A percentile compares a stretch with the other conserved stretches of the same genome.
Conservation (phyloP, 208 protist genomes). For the Acanthamoeba culbertsoni region DNA sequence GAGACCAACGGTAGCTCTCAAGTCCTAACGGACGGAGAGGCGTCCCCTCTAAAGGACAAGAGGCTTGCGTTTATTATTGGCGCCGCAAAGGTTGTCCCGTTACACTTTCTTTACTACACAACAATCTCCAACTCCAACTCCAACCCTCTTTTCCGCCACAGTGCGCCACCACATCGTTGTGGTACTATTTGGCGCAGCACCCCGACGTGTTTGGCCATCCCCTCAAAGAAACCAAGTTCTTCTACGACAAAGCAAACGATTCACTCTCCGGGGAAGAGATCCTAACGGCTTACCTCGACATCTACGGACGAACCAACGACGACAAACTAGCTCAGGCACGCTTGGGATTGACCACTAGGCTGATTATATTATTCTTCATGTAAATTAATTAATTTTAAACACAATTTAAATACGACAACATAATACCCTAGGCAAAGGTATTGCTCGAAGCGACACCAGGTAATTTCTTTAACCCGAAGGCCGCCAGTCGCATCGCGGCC, state of each 20-base stretch:
- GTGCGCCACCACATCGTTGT: conserved; percentile 28
- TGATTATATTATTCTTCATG: no score
- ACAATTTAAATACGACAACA: background rate
- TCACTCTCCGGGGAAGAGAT: background rate
- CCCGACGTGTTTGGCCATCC: conserved; percentile 20
- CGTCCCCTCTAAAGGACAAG: background rate
- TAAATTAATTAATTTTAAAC: no score
- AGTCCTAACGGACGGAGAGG: background rate
- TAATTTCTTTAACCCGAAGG: conserved; percentile 53
- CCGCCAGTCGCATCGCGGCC: background rate
- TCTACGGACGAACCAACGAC: conserved; percentile 13
- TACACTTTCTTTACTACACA: no score
- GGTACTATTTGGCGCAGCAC: conserved; percentile 35
- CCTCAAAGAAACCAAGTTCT: conserved; percentile 51
- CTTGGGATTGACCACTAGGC: no score
- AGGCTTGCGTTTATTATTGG: background rate
- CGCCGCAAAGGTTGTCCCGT: background rate
- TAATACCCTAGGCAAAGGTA: background rate
- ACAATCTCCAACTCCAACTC: no score
- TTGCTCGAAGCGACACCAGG: conserved; percentile 15
- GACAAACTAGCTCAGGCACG: background rate
- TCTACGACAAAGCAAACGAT: background rate
- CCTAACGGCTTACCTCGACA: background rate
- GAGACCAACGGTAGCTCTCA: background rate
- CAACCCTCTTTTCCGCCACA: background rate